Evolutionary conservation across 2,329 filamentous ascomycete species (phyloP).

Genomic region (Venturiaceae sp.): DNA sequence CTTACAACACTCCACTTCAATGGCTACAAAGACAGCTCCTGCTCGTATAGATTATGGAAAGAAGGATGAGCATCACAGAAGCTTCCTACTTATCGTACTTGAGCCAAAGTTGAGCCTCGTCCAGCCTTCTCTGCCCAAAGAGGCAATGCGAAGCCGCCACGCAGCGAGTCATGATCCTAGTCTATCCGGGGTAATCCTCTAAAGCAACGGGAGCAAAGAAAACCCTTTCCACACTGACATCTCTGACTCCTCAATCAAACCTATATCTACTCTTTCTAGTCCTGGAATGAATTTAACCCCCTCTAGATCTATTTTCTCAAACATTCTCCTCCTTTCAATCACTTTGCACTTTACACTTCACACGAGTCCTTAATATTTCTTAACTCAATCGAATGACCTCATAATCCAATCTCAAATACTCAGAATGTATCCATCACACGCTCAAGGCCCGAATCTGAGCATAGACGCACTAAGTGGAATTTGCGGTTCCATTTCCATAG

Average conservation of each 20-base stretch:
- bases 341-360: too few relatives aligned
- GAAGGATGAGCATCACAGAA: too few relatives aligned
- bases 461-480: conserved; percentile 89
- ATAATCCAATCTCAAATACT: background rate
- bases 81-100: too few relatives aligned
- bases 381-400: background rate
- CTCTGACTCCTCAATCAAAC: background rate
- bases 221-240: background rate
- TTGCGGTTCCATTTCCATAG: conserved; percentile 89
- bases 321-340: too few relatives aligned
- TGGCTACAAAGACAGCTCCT: too few relatives aligned
- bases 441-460: conserved; percentile 55
- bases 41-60: too few relatives aligned
- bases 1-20: too few relatives aligned
- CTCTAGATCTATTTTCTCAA: too few relatives aligned
- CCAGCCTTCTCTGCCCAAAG: background rate
- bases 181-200: background rate
- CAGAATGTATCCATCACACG: conserved; percentile 43
- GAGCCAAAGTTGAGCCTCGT: background rate
- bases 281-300: too few relatives aligned
- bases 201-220: background rate
- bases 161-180: background rate
- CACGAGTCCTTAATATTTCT: too few relatives aligned
- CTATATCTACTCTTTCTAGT: background rate
- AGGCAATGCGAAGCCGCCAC: background rate